Base-by-base conservation (phyloP, 1,284 basidiomycete genomes). In the Vanrija humicola region DNA sequence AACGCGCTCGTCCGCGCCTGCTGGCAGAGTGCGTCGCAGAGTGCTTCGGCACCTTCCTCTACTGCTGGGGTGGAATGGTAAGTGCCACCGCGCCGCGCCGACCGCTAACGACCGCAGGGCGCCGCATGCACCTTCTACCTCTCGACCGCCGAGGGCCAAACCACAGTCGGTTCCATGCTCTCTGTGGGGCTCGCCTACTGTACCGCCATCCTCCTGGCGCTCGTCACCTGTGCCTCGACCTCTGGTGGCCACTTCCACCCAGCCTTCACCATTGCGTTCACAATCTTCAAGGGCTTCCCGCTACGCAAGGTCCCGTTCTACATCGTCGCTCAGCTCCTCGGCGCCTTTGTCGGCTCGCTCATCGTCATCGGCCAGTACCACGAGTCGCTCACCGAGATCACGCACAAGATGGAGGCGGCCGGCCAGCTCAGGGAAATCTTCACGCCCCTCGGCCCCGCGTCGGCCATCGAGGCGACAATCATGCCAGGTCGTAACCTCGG, bases 271-370 rank as follows among this genome's bases (percentile, higher is more conserved):
- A 50, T 69, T 40, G 44, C 61, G 8, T 58, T 64, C 18, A 61
- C 64, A 6, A 26, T 62, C 43, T 66, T 63, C 46, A 58, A 63
- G 43, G 62, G 62, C 14, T 72, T 73, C 56, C 69, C 71, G 2
- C 70, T 68, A 68, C 56, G 62, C 48, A 72, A 70, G 55, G 65
- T 61, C 0, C 69, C 68, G 2, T 64, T 56, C 8, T 73, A 72
- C 59, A 52, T 65, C 26, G 4, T 69, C 12, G 65, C 67, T 1
- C 71, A 73, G 55, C 40, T 70, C 6, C 23, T 66, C 10, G 70
- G 70, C 23, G 68, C 62, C n/a, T 54, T 60, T 19, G 6, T 54
- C 28, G 58, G 38, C 21, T 43, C 48, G 1, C 18, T 47, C 12
- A 3, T 50, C 10, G 52, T 56, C 6, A 56, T 54, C 29, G 48